phyloP scores from a whole-genome alignment of 768 basidiomycete genomes.

The Leccinellum albellum region DNA sequence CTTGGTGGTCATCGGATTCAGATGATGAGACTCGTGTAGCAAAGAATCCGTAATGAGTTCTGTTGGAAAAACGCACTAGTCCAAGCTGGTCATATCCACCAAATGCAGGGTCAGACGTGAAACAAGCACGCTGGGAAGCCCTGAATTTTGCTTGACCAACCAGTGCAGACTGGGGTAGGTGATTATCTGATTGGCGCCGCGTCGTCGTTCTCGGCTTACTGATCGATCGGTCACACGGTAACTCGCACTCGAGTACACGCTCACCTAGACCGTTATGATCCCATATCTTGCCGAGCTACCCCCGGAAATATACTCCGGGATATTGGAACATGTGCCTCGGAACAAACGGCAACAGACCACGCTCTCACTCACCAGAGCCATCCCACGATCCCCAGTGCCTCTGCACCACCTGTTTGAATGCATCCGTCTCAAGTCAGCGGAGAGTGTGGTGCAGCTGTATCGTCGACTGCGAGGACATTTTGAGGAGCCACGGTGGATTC shows the following conservation, averaged over 20 bases:
- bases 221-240: too few relatives aligned
- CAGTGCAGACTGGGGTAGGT: too few relatives aligned
- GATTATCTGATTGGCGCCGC: too few relatives aligned
- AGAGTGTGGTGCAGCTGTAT: constrained; percentile 58
- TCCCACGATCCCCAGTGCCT: constrained; percentile 61
- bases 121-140: too few relatives aligned
- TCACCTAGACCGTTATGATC: constrained; percentile 10
- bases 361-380: constrained; percentile 56
- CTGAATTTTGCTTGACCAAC: too few relatives aligned
- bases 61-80: too few relatives aligned
- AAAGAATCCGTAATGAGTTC: too few relatives aligned
- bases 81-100: too few relatives aligned
- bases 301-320: constrained; percentile 59
- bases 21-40: too few relatives aligned
- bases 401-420: constrained; percentile 53
- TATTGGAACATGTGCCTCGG: constrained; percentile 51
- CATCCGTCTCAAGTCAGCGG: constrained; percentile 46
- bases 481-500: constrained; percentile 39
- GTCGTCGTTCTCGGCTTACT: too few relatives aligned
- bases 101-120: too few relatives aligned
- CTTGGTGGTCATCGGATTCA: too few relatives aligned
- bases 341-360: constrained; percentile 48
- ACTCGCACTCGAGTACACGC: neutral
- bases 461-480: constrained; percentile 43
- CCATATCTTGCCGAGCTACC: constrained; percentile 43